A percentile compares a stretch with the other conserved stretches of the same genome.
Conservation (phyloP, 768 basidiomycete species). For the Inosperma sp. region DNA sequence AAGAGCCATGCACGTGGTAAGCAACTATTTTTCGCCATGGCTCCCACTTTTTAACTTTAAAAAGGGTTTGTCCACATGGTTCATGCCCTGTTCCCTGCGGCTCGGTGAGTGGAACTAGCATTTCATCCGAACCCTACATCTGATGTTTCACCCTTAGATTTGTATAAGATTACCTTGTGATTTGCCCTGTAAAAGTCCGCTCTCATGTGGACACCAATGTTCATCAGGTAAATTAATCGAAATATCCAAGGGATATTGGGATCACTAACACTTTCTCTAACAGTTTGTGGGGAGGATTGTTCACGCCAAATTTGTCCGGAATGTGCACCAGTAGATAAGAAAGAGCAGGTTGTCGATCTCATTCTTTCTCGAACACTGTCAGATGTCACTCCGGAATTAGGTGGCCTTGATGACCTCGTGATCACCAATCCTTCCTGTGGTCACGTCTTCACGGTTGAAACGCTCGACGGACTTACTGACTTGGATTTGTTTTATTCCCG, state of each 20-base stretch:
- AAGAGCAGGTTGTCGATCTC: slow-evolving; percentile 52
- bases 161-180: slow-evolving; percentile 67
- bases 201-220: slow-evolving; percentile 61
- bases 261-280: background rate
- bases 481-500: slow-evolving; percentile 48
- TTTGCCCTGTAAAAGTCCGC: slow-evolving; percentile 40
- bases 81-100: slow-evolving; percentile 62
- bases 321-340: slow-evolving; percentile 41
- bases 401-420: slow-evolving; percentile 43
- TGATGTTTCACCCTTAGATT: slow-evolving; percentile 35
- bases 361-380: slow-evolving; percentile 46
- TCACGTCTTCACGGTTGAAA: slow-evolving; percentile 68
- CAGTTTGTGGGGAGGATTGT: slow-evolving; percentile 70
- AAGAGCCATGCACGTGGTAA: slow-evolving; percentile 56
- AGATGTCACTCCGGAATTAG: slow-evolving; percentile 40
- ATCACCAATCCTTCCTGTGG: slow-evolving; percentile 59
- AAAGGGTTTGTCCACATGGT: slow-evolving; percentile 51
- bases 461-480: slow-evolving; percentile 56
- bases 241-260: background rate
- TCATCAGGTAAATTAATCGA: slow-evolving; percentile 49
- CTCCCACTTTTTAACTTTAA: background rate
- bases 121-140: background rate
- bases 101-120: slow-evolving; percentile 43
- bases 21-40: background rate
- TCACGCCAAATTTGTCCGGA: slow-evolving; percentile 46